A percentile compares a stretch with the other conserved stretches of the same genome.
phyloP scores from a whole-genome alignment of 352 stramenopile genomes.

The Globisporangium nagaii region DNA sequence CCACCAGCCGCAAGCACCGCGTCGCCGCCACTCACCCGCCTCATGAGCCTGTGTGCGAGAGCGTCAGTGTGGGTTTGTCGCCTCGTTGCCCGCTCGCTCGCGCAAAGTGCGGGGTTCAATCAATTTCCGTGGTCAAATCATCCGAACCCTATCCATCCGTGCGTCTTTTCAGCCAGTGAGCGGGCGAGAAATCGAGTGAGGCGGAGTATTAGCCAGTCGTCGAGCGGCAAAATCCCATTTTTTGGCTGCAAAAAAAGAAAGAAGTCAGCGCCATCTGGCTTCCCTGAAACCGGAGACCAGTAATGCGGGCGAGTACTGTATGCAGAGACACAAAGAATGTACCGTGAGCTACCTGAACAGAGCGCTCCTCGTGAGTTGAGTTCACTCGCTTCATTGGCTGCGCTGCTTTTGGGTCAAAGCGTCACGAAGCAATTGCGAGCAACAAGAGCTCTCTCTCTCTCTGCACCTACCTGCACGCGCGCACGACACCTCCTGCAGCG shows the following conservation, averaged over 20 bases:
- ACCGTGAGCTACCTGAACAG: no score
- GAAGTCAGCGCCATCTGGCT: no score
- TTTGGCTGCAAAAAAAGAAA: no score
- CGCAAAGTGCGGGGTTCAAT: neutral
- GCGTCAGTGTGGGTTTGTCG: slow-evolving; percentile 4
- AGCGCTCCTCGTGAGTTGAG: neutral
- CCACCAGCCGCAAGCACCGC: no score
- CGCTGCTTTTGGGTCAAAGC: slow-evolving; percentile 9
- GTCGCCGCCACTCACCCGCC: neutral
- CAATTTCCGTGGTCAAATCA: no score
- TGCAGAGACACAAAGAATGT: no score
- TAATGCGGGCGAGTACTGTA: no score
- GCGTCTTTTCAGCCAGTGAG: neutral
- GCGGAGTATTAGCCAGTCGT: no score
- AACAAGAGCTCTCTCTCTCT: neutral
- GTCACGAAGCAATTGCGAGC: slow-evolving; percentile 4
- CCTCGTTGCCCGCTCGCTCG: neutral
- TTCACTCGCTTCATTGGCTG: slow-evolving; percentile 9
- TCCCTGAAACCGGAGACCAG: no score
- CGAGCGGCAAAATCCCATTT: no score
- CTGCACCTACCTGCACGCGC: neutral
- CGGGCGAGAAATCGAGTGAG: neutral
- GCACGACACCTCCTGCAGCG: neutral
- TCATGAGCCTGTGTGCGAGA: slow-evolving; percentile 1
- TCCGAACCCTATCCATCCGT: neutral